Percentiles rank a stretch among this genome's conserved stretches.
These are phyloP conservation scores for Pestalotiopsis sp. DNA, from an alignment of 2,329 filamentous ascomycete species.

Conservation along the genomic window DNA sequence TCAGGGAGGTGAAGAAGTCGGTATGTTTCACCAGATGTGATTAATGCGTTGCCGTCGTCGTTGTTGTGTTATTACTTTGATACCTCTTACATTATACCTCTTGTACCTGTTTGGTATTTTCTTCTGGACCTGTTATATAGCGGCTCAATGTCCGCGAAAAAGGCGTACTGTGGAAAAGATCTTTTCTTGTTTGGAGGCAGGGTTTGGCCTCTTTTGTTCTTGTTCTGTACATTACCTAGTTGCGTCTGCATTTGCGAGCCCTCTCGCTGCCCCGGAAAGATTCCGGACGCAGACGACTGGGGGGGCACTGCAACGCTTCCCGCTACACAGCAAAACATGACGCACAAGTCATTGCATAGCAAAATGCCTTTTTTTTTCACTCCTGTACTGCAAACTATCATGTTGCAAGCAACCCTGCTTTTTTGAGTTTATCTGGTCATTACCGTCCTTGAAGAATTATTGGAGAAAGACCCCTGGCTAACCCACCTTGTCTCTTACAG, in stretches of 20 bases:
- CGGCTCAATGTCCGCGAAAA: constrained; percentile 31
- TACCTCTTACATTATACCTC: constrained; percentile 38
- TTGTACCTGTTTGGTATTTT: constrained; percentile 31
- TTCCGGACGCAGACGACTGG: constrained; percentile 29
- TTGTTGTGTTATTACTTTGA: constrained; percentile 37
- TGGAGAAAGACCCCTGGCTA: constrained; percentile 23
- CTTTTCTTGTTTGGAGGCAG: constrained; percentile 8
- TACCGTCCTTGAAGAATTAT: background rate
- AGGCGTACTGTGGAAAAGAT: constrained; percentile 38
- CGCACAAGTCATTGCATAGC: constrained; percentile 36
- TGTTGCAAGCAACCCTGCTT: constrained; percentile 20
- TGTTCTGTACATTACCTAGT: constrained; percentile 60
- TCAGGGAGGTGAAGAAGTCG: constrained; percentile 81
- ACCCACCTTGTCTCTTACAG: constrained; percentile 43
- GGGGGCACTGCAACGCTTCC: constrained; percentile 37
- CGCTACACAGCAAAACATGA: constrained; percentile 39
- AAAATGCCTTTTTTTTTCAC: constrained; percentile 20
- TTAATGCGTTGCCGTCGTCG: constrained; percentile 39
- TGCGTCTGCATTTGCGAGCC: constrained; percentile 38
- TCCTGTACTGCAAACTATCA: constrained; percentile 28
- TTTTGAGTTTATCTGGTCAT: background rate
- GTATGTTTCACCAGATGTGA: constrained; percentile 98
- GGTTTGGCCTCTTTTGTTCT: constrained; percentile 41
- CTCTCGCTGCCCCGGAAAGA: constrained; percentile 29
- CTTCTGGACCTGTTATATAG: constrained; percentile 37